Base-by-base conservation (phyloP, 345 rosid species). In the Carallia pectinifolia region DNA sequence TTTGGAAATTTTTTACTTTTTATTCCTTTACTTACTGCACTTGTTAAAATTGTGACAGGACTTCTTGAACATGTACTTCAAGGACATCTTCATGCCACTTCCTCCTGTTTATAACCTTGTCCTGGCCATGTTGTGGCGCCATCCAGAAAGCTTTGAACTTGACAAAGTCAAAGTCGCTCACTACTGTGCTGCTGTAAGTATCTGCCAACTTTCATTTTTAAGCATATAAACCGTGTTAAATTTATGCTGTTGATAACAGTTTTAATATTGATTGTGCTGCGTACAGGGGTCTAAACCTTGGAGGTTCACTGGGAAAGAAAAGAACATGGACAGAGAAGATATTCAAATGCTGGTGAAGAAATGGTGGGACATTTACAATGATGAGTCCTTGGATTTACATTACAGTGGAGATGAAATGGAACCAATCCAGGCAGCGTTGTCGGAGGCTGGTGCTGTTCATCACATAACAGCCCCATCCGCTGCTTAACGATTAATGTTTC, bases 241-340 rank as follows among this genome's bases (percentile, higher is more conserved):
- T 62, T n/a, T n/a, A n/a, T n/a, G n/a, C n/a, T n/a, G n/a, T n/a
- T n/a, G n/a, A n/a, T n/a, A 19, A 3, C 30, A 4, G 18, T n/a
- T n/a, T 16, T 66, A 37, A 66, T 27, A 18, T 10, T 39, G 16
- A 6, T 13, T 0, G 19, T 7, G 2, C 5, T 1, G 38, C 12
- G 6, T 54, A 4, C 29, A 87, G 97, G 95, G 97, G 2, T 89
- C 98, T 7, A 93, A 93, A 74, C 97, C 98, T 52, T 93, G 98
- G 98, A 89, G 92, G 81, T 93, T 83, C 65, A 90, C 96, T 4
- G 97, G 98, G 38, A 68, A 85, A 73, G 96, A 89, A 72, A 82
- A 50, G 54, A 89, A 91, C 80, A 93, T 93, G 96, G 88, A 88
- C 58, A 82, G 98, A 74, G 88, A 93, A 70, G 97, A 93, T 80